Conservation (phyloP, 2,329 filamentous ascomycete species). For the Alternaria sp. region DNA sequence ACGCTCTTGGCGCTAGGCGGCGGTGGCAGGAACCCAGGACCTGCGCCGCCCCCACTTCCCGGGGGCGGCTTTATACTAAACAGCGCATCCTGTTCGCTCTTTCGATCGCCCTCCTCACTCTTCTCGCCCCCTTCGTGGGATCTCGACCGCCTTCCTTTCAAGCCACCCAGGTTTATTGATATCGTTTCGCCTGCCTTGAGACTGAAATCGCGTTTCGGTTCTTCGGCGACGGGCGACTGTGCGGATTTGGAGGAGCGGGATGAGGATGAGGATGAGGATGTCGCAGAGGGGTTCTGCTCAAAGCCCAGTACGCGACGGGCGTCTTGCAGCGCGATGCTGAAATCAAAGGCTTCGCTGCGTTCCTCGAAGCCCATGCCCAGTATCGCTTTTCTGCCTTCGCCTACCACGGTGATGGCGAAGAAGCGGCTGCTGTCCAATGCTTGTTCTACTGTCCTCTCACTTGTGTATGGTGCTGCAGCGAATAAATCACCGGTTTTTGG, state of each 20-base stretch:
- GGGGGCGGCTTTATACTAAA: conserved; percentile 82
- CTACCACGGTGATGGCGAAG: conserved; percentile 82
- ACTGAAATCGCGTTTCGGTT: conserved; percentile 76
- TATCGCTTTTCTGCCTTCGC: conserved; percentile 77
- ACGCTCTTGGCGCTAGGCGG: conserved; percentile 70
- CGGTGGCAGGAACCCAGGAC: conserved; percentile 65
- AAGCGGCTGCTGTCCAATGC: conserved; percentile 82
- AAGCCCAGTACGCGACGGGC: conserved; percentile 74
- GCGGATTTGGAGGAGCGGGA: conserved; percentile 5
- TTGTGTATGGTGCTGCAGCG: conserved; percentile 81
- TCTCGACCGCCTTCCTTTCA: conserved; percentile 58
- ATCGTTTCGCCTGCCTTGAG: conserved; percentile 91
- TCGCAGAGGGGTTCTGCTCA: conserved; percentile 53
- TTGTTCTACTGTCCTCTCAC: conserved; percentile 72
- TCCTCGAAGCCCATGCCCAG: conserved; percentile 90
- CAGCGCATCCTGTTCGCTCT: conserved; percentile 57
- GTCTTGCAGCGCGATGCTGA: conserved; percentile 81
- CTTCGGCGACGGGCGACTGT: conserved; percentile 50
- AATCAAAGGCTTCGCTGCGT: conserved; percentile 84
- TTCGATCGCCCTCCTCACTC: conserved; percentile 39
- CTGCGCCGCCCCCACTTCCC: conserved; percentile 39
- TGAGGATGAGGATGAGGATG: conserved; percentile 16
- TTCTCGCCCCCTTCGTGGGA: conserved; percentile 54
- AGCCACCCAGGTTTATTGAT: conserved; percentile 75
- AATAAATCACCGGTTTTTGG: conserved; percentile 76